These are phyloP conservation scores for Yamadazyma dushanensis DNA, from an alignment of 1,139 yeast species.

Conservation along the genomic window DNA sequence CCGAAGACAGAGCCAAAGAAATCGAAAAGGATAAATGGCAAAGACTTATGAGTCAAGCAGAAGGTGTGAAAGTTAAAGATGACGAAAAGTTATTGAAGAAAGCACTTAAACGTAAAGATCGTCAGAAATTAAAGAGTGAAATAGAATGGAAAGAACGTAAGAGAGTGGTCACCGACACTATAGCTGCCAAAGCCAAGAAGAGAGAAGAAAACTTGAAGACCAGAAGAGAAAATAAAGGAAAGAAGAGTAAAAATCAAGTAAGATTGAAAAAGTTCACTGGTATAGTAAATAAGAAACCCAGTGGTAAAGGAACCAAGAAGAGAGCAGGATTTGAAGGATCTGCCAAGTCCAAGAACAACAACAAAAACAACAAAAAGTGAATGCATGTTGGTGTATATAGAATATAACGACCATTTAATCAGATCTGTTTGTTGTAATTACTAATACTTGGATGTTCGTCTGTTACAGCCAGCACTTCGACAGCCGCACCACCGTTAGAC, in stretches of 20 bases:
- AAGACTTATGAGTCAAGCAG: constrained; percentile 79
- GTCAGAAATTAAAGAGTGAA: constrained; percentile 76
- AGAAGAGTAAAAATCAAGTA: constrained; percentile 64
- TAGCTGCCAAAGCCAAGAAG: constrained; percentile 74
- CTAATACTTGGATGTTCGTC: no score
- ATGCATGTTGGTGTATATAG: constrained; percentile 5
- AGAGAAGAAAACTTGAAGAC: constrained; percentile 87
- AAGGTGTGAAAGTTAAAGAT: constrained; percentile 85
- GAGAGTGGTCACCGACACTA: constrained; percentile 72
- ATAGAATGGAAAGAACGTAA: constrained; percentile 86
- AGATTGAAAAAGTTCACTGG: constrained; percentile 72
- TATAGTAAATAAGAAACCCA: constrained; percentile 32
- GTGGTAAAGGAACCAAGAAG: constrained; percentile 45
- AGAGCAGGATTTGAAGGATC: constrained; percentile 63
- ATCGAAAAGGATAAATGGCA: constrained; percentile 84
- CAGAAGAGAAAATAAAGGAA: constrained; percentile 78
- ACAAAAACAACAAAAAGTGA: constrained; percentile 7
- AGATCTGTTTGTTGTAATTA: no score
- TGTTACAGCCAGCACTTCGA: no score
- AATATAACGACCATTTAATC: background rate
- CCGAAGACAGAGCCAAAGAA: constrained; percentile 59
- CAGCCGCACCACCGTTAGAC: no score
- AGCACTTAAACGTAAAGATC: constrained; percentile 80
- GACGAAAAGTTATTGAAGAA: constrained; percentile 86
- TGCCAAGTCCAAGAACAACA: constrained; percentile 39